Percentiles rank a stretch among this genome's conserved stretches.
Conservation (phyloP, 208 protist genomes). For the Paratrypanosoma confusum region DNA sequence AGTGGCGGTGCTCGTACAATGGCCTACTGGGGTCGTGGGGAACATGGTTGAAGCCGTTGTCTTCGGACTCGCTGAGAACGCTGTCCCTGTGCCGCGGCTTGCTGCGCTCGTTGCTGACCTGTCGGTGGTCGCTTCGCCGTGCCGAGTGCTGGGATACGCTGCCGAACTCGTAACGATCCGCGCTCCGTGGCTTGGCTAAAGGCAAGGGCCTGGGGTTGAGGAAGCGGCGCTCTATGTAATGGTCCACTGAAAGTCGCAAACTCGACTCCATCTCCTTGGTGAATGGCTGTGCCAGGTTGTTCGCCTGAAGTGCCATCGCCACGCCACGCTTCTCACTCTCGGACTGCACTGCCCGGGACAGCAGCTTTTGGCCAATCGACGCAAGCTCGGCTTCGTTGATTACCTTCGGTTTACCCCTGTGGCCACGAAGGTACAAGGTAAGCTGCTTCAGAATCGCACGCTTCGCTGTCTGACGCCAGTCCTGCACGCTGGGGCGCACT, state of each 20-base stretch:
- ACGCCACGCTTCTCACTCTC: conserved; percentile 40
- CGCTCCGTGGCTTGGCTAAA: too few species aligned
- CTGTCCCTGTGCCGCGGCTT: too few species aligned
- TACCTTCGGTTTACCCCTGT: conserved; percentile 36
- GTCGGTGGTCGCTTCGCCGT: too few species aligned
- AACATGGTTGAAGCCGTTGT: too few species aligned
- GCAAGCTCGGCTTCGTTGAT: conserved; percentile 42
- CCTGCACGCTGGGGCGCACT: conserved; percentile 3
- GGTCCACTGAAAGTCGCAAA: conserved; percentile 66
- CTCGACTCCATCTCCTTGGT: conserved; percentile 36
- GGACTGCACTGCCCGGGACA: conserved; percentile 54
- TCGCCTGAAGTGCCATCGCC: conserved; percentile 48
- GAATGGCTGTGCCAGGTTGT: conserved; percentile 25
- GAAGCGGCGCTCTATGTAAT: conserved; percentile 61
- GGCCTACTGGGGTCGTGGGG: too few species aligned
- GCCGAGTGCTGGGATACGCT: too few species aligned
- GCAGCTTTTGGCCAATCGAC: conserved; percentile 35
- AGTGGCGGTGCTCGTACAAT: too few species aligned
- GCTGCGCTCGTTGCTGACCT: too few species aligned
- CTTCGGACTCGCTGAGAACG: too few species aligned
- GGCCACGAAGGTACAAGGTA: conserved; percentile 50
- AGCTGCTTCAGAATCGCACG: conserved; percentile 68
- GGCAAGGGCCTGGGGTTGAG: neutral
- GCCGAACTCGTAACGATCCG: too few species aligned
- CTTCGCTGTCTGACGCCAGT: conserved; percentile 67